phyloP scores from a whole-genome alignment of 1,284 basidiomycete genomes.

The Xanthoconium separans region DNA sequence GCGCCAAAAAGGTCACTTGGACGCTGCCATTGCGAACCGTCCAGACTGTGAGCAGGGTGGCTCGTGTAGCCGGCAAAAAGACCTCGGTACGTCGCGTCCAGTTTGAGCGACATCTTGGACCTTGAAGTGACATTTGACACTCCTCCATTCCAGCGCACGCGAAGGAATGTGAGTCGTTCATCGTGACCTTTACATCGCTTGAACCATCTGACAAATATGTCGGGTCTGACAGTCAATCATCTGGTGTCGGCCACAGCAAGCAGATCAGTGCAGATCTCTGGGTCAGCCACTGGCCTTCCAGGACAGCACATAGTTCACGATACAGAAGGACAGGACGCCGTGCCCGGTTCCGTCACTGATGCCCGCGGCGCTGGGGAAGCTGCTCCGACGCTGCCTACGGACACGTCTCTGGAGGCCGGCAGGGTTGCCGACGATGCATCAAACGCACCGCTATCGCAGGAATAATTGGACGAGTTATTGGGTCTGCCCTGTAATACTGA shows the following conservation, averaged over 20 bases:
- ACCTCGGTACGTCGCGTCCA: constrained; percentile 50
- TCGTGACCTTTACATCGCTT: not conserved
- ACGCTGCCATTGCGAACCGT: constrained; percentile 48
- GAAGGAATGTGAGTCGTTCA: constrained; percentile 58
- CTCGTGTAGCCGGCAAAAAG: constrained; percentile 56
- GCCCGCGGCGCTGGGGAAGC: not conserved
- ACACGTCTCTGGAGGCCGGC: not conserved
- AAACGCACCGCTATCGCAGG: not conserved
- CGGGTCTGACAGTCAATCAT: constrained; percentile 44
- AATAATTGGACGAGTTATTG: not conserved
- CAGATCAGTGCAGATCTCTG: constrained; percentile 7
- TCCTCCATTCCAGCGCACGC: constrained; percentile 51
- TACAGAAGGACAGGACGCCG: constrained; percentile 1
- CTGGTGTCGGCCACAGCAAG: constrained; percentile 32
- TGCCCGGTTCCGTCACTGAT: not conserved
- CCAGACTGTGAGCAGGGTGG: constrained; percentile 64
- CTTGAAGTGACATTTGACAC: constrained; percentile 6
- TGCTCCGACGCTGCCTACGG: constrained; percentile 1
- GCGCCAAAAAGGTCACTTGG: constrained; percentile 62
- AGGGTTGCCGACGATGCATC: not conserved
- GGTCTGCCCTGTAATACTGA: not conserved
- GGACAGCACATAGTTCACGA: constrained; percentile 1
- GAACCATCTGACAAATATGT: constrained; percentile 5
- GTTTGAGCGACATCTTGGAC: not conserved
- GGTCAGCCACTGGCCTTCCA: not conserved